phyloP scores from a whole-genome alignment of 2,329 filamentous ascomycete genomes.

The Elsinoe batatas region DNA sequence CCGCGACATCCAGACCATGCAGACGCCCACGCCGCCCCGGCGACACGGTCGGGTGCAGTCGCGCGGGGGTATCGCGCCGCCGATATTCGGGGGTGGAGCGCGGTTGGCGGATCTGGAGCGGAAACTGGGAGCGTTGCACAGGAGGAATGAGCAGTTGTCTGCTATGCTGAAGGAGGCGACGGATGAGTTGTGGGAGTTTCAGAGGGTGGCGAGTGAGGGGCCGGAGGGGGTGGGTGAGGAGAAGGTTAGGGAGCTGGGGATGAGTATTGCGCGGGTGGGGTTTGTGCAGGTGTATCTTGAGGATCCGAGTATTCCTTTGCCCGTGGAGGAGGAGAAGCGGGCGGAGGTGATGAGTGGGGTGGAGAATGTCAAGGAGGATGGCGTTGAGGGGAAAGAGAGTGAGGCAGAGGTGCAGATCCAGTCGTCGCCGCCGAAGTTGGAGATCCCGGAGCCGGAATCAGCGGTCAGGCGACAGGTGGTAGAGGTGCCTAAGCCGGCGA shows the following conservation, averaged over 20 bases:
- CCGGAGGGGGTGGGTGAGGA: slow-evolving; percentile 24
- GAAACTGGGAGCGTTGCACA: slow-evolving; percentile 46
- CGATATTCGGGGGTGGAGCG: background rate
- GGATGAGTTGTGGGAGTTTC: slow-evolving; percentile 51
- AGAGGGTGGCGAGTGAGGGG: slow-evolving; percentile 36
- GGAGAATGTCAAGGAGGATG: background rate
- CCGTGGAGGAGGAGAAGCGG: slow-evolving; percentile 27
- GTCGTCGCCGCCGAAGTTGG: slow-evolving; percentile 4
- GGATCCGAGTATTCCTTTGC: slow-evolving; percentile 36
- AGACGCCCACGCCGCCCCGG: slow-evolving; percentile 25
- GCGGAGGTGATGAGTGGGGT: slow-evolving; percentile 1
- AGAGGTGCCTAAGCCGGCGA: slow-evolving; percentile 18
- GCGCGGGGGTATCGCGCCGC: background rate
- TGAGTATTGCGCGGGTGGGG: slow-evolving; percentile 42
- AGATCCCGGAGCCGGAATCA: slow-evolving; percentile 21
- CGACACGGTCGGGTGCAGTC: slow-evolving; percentile 18
- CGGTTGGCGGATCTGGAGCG: slow-evolving; percentile 11
- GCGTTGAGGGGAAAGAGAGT: background rate
- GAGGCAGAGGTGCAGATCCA: background rate
- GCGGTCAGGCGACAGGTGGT: slow-evolving; percentile 39
- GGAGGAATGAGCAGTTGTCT: slow-evolving; percentile 57
- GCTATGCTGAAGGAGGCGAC: slow-evolving; percentile 59
- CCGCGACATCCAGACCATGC: slow-evolving; percentile 49
- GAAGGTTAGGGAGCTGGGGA: slow-evolving; percentile 33
- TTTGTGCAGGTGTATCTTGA: slow-evolving; percentile 43